Conservation (phyloP, 108 stramenopile species). For the Stephanodiscus minutulus region DNA sequence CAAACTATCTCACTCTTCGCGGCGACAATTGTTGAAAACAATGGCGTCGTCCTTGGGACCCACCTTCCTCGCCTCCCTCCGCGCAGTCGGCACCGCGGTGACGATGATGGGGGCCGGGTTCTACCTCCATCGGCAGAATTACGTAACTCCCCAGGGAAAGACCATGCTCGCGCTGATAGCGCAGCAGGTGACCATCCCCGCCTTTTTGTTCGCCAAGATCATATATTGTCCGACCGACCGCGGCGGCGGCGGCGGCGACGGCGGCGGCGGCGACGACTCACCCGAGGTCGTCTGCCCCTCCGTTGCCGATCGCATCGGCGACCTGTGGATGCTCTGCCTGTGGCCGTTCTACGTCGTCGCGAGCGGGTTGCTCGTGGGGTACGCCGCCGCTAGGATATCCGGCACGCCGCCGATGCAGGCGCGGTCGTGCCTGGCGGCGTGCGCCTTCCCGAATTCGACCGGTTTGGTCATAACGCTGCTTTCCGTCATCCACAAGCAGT, state of each 20-base stretch:
- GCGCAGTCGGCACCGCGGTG: constrained; percentile 77
- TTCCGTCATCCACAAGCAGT: constrained; percentile 81
- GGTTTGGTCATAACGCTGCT: constrained; percentile 85
- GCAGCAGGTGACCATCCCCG: constrained; percentile 89
- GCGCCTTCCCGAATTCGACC: constrained; percentile 82
- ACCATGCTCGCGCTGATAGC: constrained; percentile 73
- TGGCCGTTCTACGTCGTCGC: constrained; percentile 78
- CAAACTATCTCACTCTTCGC: too few species aligned
- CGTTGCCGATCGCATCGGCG: constrained; percentile 56
- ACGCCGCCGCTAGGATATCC: constrained; percentile 52
- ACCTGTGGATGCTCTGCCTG: constrained; percentile 73
- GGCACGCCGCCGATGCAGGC: constrained; percentile 57
- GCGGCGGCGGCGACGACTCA: not conserved
- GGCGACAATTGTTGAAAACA: too few species aligned
- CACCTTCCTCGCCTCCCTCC: constrained; percentile 70
- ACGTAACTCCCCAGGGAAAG: constrained; percentile 66
- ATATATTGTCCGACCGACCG: constrained; percentile 80
- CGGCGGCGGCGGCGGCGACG: constrained; percentile 23
- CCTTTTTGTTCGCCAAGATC: constrained; percentile 86
- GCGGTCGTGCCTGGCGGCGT: constrained; percentile 60
- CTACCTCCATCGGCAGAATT: constrained; percentile 72
- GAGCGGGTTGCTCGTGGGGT: constrained; percentile 67
- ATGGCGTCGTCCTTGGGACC: constrained; percentile 12
- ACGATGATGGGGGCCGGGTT: constrained; percentile 73
- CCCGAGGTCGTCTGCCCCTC: constrained; percentile 59